Evolutionary conservation across 352 stramenopile genomes (phyloP).

Genomic region (Phytophthora crassamura): DNA sequence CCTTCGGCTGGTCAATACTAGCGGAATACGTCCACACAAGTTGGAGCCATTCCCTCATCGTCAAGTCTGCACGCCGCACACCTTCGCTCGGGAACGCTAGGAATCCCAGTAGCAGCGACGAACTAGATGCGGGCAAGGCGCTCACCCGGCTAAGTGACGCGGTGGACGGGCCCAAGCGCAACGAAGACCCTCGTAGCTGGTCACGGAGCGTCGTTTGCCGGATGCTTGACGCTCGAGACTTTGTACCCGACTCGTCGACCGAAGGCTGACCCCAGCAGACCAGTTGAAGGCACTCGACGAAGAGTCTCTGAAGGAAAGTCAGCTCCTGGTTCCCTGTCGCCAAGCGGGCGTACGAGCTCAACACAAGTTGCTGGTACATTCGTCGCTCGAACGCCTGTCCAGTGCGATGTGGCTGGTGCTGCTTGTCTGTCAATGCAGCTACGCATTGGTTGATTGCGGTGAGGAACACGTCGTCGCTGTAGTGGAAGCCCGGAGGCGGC

Average conservation of each 20-base stretch:
- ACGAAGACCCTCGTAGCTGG: not conserved
- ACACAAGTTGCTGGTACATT: conserved; percentile 31
- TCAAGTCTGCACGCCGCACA: conserved; percentile 16
- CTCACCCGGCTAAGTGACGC: conserved; percentile 5
- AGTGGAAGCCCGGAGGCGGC: conserved; percentile 19
- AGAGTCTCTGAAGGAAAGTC: conserved; percentile 23
- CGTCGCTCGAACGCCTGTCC: conserved; percentile 8
- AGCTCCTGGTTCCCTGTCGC: conserved; percentile 22
- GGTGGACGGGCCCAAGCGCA: not conserved
- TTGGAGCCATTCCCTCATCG: conserved; percentile 43
- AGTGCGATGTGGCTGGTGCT: conserved; percentile 7
- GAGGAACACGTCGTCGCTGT: conserved; percentile 28
- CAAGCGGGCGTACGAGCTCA: conserved; percentile 32
- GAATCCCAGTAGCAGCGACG: conserved; percentile 21
- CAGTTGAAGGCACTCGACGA: conserved; percentile 32
- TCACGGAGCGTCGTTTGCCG: conserved; percentile 24
- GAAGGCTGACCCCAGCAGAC: conserved; percentile 11
- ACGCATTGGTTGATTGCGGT: conserved; percentile 37
- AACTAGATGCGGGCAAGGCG: not conserved
- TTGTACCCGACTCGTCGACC: not conserved
- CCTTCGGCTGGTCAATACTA: conserved; percentile 15
- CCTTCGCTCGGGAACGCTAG: conserved; percentile 30
- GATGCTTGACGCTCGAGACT: not conserved
- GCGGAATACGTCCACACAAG: conserved; percentile 40
- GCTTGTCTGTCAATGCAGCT: conserved; percentile 13